Conservation (phyloP, 805 yeast genomes). For the Monosporozyma aquatica region DNA sequence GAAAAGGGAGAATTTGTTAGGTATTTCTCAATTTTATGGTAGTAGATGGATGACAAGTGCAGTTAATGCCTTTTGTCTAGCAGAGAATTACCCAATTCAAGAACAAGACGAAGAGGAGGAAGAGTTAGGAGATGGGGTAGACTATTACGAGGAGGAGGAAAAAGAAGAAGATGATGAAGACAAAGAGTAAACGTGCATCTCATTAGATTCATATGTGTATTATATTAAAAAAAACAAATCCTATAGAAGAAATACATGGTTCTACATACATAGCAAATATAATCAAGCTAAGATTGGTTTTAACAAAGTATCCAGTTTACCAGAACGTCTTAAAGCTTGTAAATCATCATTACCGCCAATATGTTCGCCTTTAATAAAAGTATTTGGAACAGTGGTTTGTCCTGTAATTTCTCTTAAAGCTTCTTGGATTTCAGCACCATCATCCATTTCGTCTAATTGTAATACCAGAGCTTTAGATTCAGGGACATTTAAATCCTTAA, state of each 20-base stretch:
- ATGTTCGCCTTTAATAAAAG: conserved; percentile 84
- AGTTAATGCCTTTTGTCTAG: neutral
- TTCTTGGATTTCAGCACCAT: conserved; percentile 74
- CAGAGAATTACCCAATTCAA: neutral
- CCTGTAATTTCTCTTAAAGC: conserved; percentile 73
- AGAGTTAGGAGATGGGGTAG: no score
- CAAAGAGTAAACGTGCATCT: no score
- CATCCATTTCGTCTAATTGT: conserved; percentile 43
- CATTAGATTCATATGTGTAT: no score
- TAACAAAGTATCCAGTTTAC: conserved; percentile 42
- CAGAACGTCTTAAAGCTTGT: conserved; percentile 57
- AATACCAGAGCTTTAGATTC: conserved; percentile 32
- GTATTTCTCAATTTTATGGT: neutral
- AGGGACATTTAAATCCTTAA: conserved; percentile 37
- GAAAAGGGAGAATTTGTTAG: neutral
- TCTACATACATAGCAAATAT: neutral
- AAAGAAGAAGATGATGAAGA: no score
- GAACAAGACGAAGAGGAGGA: no score
- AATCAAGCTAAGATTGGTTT: conserved; percentile 4
- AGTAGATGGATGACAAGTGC: neutral
- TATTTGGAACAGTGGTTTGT: conserved; percentile 89
- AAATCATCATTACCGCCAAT: conserved; percentile 92
- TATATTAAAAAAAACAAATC: neutral
- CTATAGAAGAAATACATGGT: neutral
- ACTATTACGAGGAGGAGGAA: no score